These are phyloP conservation scores for Emericellopsis cladophorae DNA, from an alignment of 2,329 filamentous ascomycete genomes.

Conservation along the genomic window DNA sequence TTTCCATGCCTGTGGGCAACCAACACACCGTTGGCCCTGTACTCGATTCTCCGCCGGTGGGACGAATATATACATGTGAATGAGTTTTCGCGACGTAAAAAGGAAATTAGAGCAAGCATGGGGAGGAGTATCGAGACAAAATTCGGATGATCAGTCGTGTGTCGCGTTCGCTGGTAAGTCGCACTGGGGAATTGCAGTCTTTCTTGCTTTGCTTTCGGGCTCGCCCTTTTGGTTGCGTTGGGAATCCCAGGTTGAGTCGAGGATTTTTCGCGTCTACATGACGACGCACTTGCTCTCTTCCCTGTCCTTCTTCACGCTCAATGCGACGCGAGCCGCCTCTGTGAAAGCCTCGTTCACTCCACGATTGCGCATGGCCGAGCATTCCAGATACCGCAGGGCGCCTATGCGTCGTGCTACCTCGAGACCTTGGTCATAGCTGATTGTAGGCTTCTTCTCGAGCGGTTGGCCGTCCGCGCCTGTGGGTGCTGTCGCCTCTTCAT, in stretches of 20 bases:
- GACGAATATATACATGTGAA: too few relatives aligned
- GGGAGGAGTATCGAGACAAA: too few relatives aligned
- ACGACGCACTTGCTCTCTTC: slow-evolving; percentile 48
- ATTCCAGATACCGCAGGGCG: slow-evolving; percentile 90
- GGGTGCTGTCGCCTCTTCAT: slow-evolving; percentile 35
- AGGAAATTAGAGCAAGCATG: too few relatives aligned
- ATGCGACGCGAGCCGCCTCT: slow-evolving; percentile 86
- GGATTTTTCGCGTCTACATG: slow-evolving; percentile 32
- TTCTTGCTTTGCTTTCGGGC: too few relatives aligned
- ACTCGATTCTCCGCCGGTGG: too few relatives aligned
- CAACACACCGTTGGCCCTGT: too few relatives aligned
- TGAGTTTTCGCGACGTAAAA: too few relatives aligned
- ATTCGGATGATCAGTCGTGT: too few relatives aligned
- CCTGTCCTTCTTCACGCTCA: slow-evolving; percentile 56
- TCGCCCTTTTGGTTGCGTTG: too few relatives aligned
- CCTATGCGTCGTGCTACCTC: slow-evolving; percentile 86
- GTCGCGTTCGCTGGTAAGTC: not conserved
- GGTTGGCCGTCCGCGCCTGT: slow-evolving; percentile 15
- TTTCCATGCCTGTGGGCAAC: too few relatives aligned
- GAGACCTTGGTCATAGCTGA: slow-evolving; percentile 83
- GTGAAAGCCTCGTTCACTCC: slow-evolving; percentile 98
- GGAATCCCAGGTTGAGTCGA: not conserved
- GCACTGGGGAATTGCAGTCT: not conserved
- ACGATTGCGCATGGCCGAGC: slow-evolving; percentile 94
- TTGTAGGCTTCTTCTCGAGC: slow-evolving; percentile 56